phyloP scores from a whole-genome alignment of 2,329 filamentous ascomycete genomes.

The Colletotrichum sojae region DNA sequence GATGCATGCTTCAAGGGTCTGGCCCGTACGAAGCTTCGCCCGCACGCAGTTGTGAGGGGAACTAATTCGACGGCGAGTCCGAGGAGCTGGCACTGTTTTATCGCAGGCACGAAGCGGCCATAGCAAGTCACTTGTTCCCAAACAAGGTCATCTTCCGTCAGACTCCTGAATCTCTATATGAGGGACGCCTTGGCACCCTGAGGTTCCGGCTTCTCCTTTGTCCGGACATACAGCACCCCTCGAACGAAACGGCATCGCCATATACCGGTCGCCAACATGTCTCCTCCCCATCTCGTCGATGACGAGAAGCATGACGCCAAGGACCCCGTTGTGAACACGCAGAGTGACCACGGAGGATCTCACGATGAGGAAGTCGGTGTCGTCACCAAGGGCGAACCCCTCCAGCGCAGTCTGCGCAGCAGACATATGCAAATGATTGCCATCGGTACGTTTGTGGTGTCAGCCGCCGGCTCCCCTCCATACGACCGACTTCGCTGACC shows the following conservation, averaged over 20 bases:
- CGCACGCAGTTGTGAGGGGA: slow-evolving; percentile 2
- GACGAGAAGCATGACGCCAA: slow-evolving; percentile 34
- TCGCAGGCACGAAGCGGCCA: slow-evolving; percentile 10
- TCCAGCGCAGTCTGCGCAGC: slow-evolving; percentile 59
- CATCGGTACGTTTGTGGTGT: slow-evolving; percentile 57
- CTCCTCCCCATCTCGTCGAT: slow-evolving; percentile 26
- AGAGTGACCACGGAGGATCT: slow-evolving; percentile 24
- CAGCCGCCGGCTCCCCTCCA: background rate
- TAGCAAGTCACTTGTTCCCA: background rate
- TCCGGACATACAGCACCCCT: background rate
- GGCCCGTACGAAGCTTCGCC: background rate
- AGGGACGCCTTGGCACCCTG: slow-evolving; percentile 10
- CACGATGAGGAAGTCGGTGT: slow-evolving; percentile 54
- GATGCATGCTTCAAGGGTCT: slow-evolving; percentile 18
- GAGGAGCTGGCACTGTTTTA: slow-evolving; percentile 14
- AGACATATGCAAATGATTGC: slow-evolving; percentile 75
- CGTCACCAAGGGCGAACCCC: slow-evolving; percentile 46
- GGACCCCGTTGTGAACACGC: slow-evolving; percentile 20
- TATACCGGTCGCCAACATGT: slow-evolving; percentile 22
- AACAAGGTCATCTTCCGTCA: slow-evolving; percentile 9
- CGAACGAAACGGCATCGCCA: background rate
- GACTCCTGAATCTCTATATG: slow-evolving; percentile 21
- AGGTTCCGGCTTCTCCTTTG: background rate
- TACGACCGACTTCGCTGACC: slow-evolving; percentile 55
- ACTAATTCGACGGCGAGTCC: slow-evolving; percentile 11